Evolutionary conservation across 208 protist genomes (phyloP).

Genomic region (Phytomonas sp.): DNA sequence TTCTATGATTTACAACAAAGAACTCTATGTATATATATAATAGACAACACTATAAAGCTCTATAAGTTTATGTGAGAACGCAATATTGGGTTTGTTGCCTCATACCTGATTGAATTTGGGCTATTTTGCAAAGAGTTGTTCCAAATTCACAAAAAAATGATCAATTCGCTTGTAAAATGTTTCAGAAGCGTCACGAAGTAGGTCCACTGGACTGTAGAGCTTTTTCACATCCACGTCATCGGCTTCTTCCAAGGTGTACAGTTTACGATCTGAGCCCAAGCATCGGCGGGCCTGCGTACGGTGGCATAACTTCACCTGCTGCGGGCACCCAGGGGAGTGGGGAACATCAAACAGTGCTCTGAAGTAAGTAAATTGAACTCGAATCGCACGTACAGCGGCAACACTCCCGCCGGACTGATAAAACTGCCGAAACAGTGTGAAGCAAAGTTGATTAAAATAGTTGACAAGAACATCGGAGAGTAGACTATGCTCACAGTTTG

Average conservation of each 20-base stretch:
- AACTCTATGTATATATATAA: constrained; percentile 11
- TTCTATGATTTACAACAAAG: background rate
- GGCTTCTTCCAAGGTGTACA: constrained; percentile 60
- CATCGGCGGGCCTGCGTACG: constrained; percentile 57
- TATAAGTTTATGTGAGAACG: background rate
- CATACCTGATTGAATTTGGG: background rate
- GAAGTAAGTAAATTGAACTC: constrained; percentile 83
- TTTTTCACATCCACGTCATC: constrained; percentile 39
- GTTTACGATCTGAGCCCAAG: constrained; percentile 40
- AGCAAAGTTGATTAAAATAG: constrained; percentile 68
- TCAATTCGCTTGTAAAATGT: constrained; percentile 83
- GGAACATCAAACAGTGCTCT: constrained; percentile 85
- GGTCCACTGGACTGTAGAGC: constrained; percentile 53
- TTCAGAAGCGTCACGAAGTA: constrained; percentile 49
- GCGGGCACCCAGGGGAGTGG: constrained; percentile 55
- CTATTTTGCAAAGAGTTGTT: constrained; percentile 35
- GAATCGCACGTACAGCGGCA: constrained; percentile 52
- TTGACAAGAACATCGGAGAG: constrained; percentile 68
- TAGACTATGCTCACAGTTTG: constrained; percentile 44
- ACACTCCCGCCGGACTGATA: constrained; percentile 59
- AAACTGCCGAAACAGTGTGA: constrained; percentile 68
- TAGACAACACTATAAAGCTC: constrained; percentile 9
- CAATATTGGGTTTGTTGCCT: background rate
- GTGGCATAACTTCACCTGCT: constrained; percentile 52
- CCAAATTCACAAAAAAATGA: constrained; percentile 71